These are phyloP conservation scores for Fraxinus excelsior DNA, from an alignment of 257 asterid species.

Conservation along the genomic window DNA sequence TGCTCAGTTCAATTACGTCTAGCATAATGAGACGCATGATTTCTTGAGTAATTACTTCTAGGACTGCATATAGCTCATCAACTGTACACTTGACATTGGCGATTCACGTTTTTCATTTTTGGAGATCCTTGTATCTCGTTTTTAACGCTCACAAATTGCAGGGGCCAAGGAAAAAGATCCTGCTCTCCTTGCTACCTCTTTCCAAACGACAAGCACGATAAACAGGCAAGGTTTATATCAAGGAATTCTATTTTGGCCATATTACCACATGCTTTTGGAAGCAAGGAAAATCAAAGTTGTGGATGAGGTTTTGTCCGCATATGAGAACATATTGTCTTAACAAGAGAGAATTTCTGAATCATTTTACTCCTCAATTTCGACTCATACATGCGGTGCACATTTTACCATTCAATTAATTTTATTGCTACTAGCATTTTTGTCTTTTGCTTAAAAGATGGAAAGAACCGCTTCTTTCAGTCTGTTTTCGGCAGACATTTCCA, in stretches of 20 bases:
- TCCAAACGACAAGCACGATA: conserved; percentile 50
- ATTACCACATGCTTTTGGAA: conserved; percentile 10
- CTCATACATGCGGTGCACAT: not conserved
- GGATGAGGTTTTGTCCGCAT: conserved; percentile 19
- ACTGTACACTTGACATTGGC: too few species aligned
- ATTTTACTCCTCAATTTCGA: not conserved
- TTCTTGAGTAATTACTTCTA: too few species aligned
- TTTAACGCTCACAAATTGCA: conserved; percentile 33
- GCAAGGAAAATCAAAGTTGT: conserved; percentile 20
- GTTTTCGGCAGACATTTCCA: too few species aligned
- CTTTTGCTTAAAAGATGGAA: not conserved
- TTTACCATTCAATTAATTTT: not conserved
- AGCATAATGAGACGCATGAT: not conserved
- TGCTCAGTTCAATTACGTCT: not conserved
- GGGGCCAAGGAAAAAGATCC: conserved; percentile 94
- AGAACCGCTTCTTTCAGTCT: too few species aligned
- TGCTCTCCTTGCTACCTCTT: conserved; percentile 61
- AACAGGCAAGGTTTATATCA: conserved; percentile 19
- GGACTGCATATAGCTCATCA: too few species aligned
- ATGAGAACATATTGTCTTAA: conserved; percentile 9
- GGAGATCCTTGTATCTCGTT: not conserved
- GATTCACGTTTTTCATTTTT: not conserved
- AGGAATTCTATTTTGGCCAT: not conserved
- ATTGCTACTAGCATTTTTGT: not conserved
- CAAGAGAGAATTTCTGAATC: not conserved